These are phyloP conservation scores for Leishmania amazonensis DNA, from an alignment of 208 protist species.

Conservation along the genomic window DNA sequence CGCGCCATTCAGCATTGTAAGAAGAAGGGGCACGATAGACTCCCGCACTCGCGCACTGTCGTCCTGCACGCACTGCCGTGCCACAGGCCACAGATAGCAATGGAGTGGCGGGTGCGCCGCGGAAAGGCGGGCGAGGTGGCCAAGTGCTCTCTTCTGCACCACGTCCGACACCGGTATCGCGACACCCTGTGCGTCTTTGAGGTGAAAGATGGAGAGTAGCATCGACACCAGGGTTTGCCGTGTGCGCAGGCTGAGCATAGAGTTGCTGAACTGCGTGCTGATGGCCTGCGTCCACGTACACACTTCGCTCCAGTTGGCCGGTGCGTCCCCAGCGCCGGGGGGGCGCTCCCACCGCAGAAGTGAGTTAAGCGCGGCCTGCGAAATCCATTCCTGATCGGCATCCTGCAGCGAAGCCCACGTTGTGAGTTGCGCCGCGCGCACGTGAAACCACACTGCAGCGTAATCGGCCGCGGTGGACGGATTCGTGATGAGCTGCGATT, in stretches of 20 bases:
- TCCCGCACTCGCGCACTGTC: constrained; percentile 78
- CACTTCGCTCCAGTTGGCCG: constrained; percentile 31
- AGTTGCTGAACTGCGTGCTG: constrained; percentile 36
- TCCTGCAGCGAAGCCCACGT: constrained; percentile 45
- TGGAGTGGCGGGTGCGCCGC: constrained; percentile 57
- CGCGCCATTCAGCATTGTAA: constrained; percentile 51
- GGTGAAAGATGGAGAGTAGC: constrained; percentile 72
- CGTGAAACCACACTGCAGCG: constrained; percentile 47
- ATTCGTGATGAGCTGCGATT: constrained; percentile 28
- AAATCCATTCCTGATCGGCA: constrained; percentile 6
- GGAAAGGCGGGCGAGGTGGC: constrained; percentile 59
- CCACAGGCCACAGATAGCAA: constrained; percentile 71
- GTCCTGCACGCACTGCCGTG: constrained; percentile 64
- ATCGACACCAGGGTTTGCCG: constrained; percentile 55
- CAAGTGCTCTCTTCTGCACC: constrained; percentile 53
- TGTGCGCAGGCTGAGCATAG: constrained; percentile 51
- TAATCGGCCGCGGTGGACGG: constrained; percentile 32
- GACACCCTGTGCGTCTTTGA: constrained; percentile 44
- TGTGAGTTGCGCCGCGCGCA: constrained; percentile 62
- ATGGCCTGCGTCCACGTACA: constrained; percentile 43
- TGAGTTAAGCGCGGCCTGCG: constrained; percentile 3
- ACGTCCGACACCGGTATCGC: constrained; percentile 39
- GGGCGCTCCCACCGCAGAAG: constrained; percentile 17
- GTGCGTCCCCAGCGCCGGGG: not conserved
- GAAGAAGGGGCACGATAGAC: constrained; percentile 72